Evolutionary conservation across 1,139 yeast species (phyloP).

Genomic region (Blastobotrys petasosporus): DNA sequence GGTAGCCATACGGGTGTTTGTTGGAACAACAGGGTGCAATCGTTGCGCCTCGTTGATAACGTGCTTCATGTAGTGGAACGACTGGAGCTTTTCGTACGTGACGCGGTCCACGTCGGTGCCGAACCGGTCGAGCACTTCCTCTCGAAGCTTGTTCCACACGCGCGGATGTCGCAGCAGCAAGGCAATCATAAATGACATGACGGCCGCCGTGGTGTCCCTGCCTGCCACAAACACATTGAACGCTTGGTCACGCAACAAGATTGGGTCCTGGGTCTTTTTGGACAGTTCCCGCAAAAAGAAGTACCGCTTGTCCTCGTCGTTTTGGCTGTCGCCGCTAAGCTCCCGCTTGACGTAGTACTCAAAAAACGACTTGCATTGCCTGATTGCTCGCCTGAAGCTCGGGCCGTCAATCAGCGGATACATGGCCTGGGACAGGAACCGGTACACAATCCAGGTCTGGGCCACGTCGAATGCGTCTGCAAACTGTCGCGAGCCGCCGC

Average conservation of each 20-base stretch:
- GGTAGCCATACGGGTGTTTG: constrained; percentile 44
- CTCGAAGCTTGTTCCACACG: constrained; percentile 28
- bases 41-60: constrained; percentile 49
- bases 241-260: constrained; percentile 44
- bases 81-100: constrained; percentile 47
- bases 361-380: constrained; percentile 30
- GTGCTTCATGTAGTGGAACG: constrained; percentile 43
- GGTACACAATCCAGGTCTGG: constrained; percentile 2
- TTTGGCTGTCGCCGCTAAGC: constrained; percentile 29
- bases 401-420: constrained; percentile 7
- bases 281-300: constrained; percentile 40
- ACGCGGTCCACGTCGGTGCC: constrained; percentile 22
- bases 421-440: constrained; percentile 8
- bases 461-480: constrained; percentile 6
- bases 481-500: constrained; percentile 16
- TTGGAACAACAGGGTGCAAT: constrained; percentile 52
- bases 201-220: constrained; percentile 49
- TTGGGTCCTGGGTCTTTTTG: constrained; percentile 45
- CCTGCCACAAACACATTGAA: constrained; percentile 49
- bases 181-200: constrained; percentile 41
- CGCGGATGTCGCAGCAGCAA: constrained; percentile 45
- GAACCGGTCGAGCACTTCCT: constrained; percentile 24
- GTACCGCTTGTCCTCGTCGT: constrained; percentile 35
- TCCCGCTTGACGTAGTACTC: constrained; percentile 32
- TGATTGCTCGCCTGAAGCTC: constrained; percentile 32